Percentiles rank a stretch among this genome's conserved stretches.
These are phyloP conservation scores for Pythium aristosporum DNA, from an alignment of 352 stramenopile species.

Conservation along the genomic window DNA sequence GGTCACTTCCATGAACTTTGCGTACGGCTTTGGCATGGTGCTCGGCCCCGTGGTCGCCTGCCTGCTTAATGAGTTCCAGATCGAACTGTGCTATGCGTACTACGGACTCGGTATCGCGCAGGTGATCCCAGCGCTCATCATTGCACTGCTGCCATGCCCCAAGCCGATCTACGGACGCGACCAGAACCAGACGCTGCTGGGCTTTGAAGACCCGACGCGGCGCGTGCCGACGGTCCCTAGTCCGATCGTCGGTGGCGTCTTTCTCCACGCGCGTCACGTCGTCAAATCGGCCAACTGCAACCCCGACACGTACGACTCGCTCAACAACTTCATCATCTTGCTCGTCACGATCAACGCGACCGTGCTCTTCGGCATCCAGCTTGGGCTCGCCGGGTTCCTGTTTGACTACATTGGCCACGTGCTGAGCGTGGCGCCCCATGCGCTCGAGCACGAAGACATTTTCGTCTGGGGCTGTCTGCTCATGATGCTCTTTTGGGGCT, in stretches of 20 bases:
- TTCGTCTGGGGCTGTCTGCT: conserved; percentile 59
- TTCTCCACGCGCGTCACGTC: conserved; percentile 78
- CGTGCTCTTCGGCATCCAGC: conserved; percentile 72
- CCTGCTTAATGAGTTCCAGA: conserved; percentile 43
- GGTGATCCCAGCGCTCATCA: conserved; percentile 41
- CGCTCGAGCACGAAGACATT: conserved; percentile 29
- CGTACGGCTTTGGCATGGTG: conserved; percentile 63
- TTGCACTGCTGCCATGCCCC: conserved; percentile 42
- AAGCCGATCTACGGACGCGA: conserved; percentile 47
- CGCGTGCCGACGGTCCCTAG: conserved; percentile 77
- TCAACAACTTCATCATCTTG: conserved; percentile 85
- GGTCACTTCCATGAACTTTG: conserved; percentile 72
- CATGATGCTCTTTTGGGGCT: conserved; percentile 75
- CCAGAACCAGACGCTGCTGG: conserved; percentile 61
- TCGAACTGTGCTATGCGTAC: conserved; percentile 60
- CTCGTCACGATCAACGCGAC: conserved; percentile 82
- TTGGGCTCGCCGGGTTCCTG: conserved; percentile 74
- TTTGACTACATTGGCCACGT: conserved; percentile 80
- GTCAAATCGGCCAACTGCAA: conserved; percentile 71
- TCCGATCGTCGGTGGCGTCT: conserved; percentile 79
- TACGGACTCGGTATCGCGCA: conserved; percentile 50
- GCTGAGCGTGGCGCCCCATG: conserved; percentile 28
- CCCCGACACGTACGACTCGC: conserved; percentile 77
- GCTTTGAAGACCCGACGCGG: conserved; percentile 69
- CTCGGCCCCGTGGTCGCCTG: conserved; percentile 50